phyloP scores from a whole-genome alignment of 306 rosid species.

The Sechiopsis laciniata region DNA sequence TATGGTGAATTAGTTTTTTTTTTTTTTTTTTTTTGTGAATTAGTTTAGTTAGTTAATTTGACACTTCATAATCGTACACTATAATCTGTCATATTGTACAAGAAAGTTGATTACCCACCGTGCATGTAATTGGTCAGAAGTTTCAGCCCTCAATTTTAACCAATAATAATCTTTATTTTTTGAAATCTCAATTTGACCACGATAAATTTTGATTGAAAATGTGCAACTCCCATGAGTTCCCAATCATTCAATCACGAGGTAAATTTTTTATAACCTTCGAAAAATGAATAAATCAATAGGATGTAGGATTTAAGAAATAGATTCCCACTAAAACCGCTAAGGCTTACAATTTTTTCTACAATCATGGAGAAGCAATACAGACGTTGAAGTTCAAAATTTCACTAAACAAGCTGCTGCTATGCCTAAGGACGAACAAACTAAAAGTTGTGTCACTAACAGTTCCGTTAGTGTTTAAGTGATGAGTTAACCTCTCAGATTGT shows the following conservation, averaged over 20 bases:
- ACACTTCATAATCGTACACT: background rate
- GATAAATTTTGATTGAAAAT: background rate
- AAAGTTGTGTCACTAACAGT: background rate
- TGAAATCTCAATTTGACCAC: slow-evolving; percentile 1
- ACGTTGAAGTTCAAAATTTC: background rate
- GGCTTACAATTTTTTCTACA: background rate
- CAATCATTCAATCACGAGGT: background rate
- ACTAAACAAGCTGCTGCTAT: slow-evolving; percentile 7
- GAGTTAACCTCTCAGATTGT: slow-evolving; percentile 12
- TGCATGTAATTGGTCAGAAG: background rate
- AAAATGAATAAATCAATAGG: slow-evolving; percentile 1
- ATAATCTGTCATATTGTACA: background rate
- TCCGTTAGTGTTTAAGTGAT: background rate
- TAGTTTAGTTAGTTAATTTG: background rate
- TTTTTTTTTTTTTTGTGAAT: too few relatives aligned
- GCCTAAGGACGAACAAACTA: background rate
- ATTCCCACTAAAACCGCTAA: background rate
- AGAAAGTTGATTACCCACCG: background rate
- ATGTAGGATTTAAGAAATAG: slow-evolving; percentile 1
- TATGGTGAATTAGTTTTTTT: background rate
- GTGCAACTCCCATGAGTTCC: background rate
- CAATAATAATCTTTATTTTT: background rate
- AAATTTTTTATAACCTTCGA: background rate
- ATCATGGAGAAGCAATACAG: slow-evolving; percentile 2
- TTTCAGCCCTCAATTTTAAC: background rate